Evolutionary conservation across 2,329 filamentous ascomycete species (phyloP).

Genomic region (Cucurbitaria berberidis): DNA sequence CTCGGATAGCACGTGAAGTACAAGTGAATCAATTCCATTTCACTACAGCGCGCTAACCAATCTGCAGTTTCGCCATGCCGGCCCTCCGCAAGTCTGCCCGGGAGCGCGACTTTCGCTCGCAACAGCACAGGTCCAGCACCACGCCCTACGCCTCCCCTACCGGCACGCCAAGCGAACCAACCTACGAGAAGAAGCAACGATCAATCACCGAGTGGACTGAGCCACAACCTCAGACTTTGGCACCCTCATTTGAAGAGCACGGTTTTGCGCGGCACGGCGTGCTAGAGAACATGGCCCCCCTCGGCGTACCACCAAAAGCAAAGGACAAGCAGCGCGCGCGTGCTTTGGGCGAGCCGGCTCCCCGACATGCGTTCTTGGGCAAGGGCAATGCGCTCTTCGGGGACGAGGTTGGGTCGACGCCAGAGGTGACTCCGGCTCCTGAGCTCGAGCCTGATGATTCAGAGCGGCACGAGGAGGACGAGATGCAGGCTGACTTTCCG

Average conservation of each 20-base stretch:
- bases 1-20: constrained; percentile 42
- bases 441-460: constrained; percentile 50
- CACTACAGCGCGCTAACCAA: constrained; percentile 40
- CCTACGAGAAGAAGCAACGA: constrained; percentile 46
- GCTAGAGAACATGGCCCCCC: constrained; percentile 80
- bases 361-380: constrained; percentile 50
- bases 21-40: constrained; percentile 21
- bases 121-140: constrained; percentile 39
- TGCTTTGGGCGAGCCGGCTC: constrained; percentile 46
- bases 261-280: constrained; percentile 77
- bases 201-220: constrained; percentile 61
- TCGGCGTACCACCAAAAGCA: constrained; percentile 73
- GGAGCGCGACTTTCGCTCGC: constrained; percentile 28
- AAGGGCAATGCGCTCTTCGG: constrained; percentile 48
- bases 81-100: constrained; percentile 47
- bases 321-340: constrained; percentile 65
- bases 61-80: constrained; percentile 45
- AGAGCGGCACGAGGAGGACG: constrained; percentile 48
- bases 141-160: constrained; percentile 44
- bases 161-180: constrained; percentile 36
- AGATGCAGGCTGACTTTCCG: constrained; percentile 36
- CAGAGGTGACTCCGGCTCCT: constrained; percentile 52
- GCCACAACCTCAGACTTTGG: constrained; percentile 59
- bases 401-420: constrained; percentile 54
- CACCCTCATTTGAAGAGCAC: constrained; percentile 77